Evolutionary conservation across 345 rosid genomes (phyloP).

Genomic region (Eucalyptus erythrocorys): DNA sequence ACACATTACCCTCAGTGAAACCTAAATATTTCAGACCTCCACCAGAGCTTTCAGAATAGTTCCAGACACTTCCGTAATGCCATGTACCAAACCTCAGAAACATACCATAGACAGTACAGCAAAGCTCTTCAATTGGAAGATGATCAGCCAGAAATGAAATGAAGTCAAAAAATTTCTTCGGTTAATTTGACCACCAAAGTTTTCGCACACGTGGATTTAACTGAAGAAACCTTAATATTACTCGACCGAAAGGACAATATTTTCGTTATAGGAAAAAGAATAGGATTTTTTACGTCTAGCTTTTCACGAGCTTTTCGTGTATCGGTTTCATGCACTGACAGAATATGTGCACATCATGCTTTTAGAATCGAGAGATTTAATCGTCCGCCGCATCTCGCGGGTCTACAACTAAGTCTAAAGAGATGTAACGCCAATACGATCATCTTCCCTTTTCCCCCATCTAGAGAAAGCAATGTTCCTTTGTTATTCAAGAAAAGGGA

Average conservation of each 20-base stretch:
- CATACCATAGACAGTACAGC: neutral
- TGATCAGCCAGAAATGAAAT: neutral
- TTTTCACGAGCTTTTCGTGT: neutral
- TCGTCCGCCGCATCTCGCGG: neutral
- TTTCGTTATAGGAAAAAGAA: neutral
- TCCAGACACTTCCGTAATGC: neutral
- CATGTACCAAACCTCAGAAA: neutral
- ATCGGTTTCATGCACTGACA: neutral
- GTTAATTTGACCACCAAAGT: neutral
- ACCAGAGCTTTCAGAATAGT: neutral
- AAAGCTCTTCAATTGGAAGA: neutral
- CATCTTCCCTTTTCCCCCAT: neutral
- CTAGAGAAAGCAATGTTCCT: neutral
- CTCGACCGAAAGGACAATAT: fast-evolving
- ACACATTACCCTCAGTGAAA: neutral
- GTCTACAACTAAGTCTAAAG: neutral
- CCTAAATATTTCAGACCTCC: neutral
- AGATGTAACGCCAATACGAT: neutral
- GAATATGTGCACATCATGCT: neutral
- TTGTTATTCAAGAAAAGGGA: neutral
- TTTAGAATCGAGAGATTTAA: neutral
- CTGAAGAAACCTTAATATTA: neutral
- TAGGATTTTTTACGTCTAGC: neutral
- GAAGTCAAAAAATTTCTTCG: neutral
- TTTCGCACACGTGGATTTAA: neutral